Evolutionary conservation across 352 stramenopile species (phyloP).

Genomic region (Pythium chondricola): DNA sequence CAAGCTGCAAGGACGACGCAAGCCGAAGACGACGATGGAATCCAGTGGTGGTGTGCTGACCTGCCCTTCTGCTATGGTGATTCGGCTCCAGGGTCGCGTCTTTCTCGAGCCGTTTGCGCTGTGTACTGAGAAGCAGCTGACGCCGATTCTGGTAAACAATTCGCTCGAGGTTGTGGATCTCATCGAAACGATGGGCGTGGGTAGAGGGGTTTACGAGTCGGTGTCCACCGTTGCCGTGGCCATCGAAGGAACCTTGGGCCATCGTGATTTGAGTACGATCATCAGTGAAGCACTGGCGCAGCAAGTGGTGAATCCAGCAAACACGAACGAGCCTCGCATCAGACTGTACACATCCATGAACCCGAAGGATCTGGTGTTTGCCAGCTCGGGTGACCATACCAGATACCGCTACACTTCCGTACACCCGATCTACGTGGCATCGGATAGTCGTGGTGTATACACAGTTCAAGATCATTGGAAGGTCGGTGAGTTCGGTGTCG

Average conservation of each 20-base stretch:
- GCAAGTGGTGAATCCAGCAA: background rate
- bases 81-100: slow-evolving; percentile 3
- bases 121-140: slow-evolving; percentile 7
- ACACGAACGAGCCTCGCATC: background rate
- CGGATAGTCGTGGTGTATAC: background rate
- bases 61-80: slow-evolving; percentile 3
- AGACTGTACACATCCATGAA: slow-evolving; percentile 4
- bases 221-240: slow-evolving; percentile 3
- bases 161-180: background rate
- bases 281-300: no score
- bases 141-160: slow-evolving; percentile 11
- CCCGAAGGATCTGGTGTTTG: no score
- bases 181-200: background rate
- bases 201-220: background rate
- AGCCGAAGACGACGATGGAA: background rate
- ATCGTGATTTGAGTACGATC: background rate
- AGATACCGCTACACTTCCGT: background rate
- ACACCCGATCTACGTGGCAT: background rate
- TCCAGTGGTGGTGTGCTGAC: background rate
- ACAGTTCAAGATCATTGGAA: slow-evolving; percentile 4
- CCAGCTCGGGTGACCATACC: no score
- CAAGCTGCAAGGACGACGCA: slow-evolving; percentile 2
- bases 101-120: slow-evolving; percentile 5
- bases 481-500: slow-evolving; percentile 4
- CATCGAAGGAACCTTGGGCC: background rate